phyloP scores from a whole-genome alignment of 345 rosid genomes.

The Citropsis articulata region DNA sequence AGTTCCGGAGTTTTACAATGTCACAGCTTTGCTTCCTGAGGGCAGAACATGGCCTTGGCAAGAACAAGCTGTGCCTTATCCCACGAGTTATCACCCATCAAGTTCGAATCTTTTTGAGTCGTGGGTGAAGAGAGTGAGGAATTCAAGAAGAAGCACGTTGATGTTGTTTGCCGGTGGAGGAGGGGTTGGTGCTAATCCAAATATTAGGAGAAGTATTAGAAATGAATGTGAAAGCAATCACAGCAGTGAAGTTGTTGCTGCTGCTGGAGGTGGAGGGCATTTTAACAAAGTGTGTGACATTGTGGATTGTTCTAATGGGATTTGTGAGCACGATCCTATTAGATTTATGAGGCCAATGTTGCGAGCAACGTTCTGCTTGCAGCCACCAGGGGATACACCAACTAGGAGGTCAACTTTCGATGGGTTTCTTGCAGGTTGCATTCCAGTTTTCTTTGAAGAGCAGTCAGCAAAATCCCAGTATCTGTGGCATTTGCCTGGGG shows the following conservation, averaged over 20 bases:
- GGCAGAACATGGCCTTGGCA: constrained; percentile 86
- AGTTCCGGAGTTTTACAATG: constrained; percentile 67
- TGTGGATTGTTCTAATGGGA: constrained; percentile 85
- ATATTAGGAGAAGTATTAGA: constrained; percentile 80
- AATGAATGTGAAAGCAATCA: constrained; percentile 53
- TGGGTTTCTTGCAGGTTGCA: constrained; percentile 79
- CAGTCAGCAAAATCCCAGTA: constrained; percentile 71
- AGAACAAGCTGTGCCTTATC: constrained; percentile 87
- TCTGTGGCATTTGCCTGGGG: constrained; percentile 67
- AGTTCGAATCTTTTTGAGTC: constrained; percentile 53
- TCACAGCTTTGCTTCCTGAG: constrained; percentile 71
- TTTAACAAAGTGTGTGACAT: constrained; percentile 50
- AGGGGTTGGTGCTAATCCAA: constrained; percentile 54
- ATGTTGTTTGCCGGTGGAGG: constrained; percentile 93
- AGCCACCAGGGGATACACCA: constrained; percentile 94
- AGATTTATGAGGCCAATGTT: constrained; percentile 80
- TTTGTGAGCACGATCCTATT: constrained; percentile 89
- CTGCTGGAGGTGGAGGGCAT: constrained; percentile 10
- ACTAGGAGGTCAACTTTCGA: constrained; percentile 81
- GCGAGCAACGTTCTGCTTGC: constrained; percentile 70
- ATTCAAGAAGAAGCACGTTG: constrained; percentile 49
- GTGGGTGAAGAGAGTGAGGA: constrained; percentile 64
- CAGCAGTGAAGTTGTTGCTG: background rate
- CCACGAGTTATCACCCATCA: constrained; percentile 88
- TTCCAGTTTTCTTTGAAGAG: constrained; percentile 92